phyloP scores from a whole-genome alignment of 225 moss, liverwort and hornwort species.

The Marchantia paleacea region DNA sequence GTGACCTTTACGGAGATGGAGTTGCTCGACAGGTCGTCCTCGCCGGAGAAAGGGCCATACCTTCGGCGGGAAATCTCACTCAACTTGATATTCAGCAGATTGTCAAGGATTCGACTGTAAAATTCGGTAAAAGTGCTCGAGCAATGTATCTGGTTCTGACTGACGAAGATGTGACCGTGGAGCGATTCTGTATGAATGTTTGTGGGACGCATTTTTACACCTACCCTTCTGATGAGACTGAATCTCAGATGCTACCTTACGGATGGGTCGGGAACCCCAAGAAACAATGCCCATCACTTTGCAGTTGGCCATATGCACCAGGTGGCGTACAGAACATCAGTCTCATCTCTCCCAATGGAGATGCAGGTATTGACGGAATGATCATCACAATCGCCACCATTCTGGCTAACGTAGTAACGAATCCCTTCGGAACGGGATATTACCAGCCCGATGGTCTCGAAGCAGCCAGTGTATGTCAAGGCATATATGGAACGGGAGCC shows the following conservation, averaged over 20 bases:
- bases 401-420: slow-evolving; percentile 28
- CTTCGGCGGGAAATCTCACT: slow-evolving; percentile 22
- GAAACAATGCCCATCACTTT: slow-evolving; percentile 32
- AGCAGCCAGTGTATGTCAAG: slow-evolving; percentile 9
- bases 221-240: neutral
- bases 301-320: slow-evolving; percentile 40
- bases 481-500: slow-evolving; percentile 8
- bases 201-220: slow-evolving; percentile 37
- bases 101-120: slow-evolving; percentile 20
- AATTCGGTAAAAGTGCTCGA: slow-evolving; percentile 19
- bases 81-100: slow-evolving; percentile 42
- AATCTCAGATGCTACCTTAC: slow-evolving; percentile 18
- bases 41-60: slow-evolving; percentile 23
- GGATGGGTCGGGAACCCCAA: slow-evolving; percentile 37
- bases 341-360: slow-evolving; percentile 28
- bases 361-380: slow-evolving; percentile 38
- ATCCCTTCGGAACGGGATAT: slow-evolving; percentile 32
- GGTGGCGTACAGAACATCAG: slow-evolving; percentile 18
- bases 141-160: slow-evolving; percentile 34
- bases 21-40: slow-evolving; percentile 11
- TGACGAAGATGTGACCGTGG: slow-evolving; percentile 24
- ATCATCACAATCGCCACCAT: slow-evolving; percentile 33
- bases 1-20: slow-evolving; percentile 31
- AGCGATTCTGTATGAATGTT: slow-evolving; percentile 28
- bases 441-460: slow-evolving; percentile 13